phyloP scores from a whole-genome alignment of 768 basidiomycete genomes.

The Galerina marginata region DNA sequence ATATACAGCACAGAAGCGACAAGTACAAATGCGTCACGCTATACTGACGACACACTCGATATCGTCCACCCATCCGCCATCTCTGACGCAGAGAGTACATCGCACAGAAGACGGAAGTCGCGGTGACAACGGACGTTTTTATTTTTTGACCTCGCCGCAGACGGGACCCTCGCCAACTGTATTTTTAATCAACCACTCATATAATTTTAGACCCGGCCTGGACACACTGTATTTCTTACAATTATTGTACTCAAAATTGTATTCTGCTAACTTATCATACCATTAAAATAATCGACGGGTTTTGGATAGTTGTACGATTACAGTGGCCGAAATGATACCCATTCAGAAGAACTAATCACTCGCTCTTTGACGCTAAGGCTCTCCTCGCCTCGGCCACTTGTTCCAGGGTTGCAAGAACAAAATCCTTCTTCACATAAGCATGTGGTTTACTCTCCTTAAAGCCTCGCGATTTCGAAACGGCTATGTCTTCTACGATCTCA shows the following conservation, averaged over 20 bases:
- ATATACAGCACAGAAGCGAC: slow-evolving; percentile 34
- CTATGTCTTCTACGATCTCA: slow-evolving; percentile 56
- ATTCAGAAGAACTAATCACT: background rate
- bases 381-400: slow-evolving; percentile 42
- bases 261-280: too few relatives aligned
- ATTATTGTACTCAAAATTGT: too few relatives aligned
- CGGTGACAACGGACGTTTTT: background rate
- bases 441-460: slow-evolving; percentile 48
- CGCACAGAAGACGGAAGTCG: background rate
- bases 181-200: background rate
- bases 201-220: background rate
- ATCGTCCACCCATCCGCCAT: slow-evolving; percentile 4
- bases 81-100: background rate
- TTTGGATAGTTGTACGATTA: too few relatives aligned
- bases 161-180: background rate
- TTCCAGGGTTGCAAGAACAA: slow-evolving; percentile 46
- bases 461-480: slow-evolving; percentile 60
- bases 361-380: slow-evolving; percentile 1
- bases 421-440: slow-evolving; percentile 43
- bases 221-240: too few relatives aligned
- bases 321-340: background rate
- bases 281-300: too few relatives aligned
- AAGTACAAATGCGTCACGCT: slow-evolving; percentile 16
- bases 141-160: too few relatives aligned
- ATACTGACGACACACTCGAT: slow-evolving; percentile 7